phyloP scores from a whole-genome alignment of 176 grass and related monocot species.

The Musa itinerans region DNA sequence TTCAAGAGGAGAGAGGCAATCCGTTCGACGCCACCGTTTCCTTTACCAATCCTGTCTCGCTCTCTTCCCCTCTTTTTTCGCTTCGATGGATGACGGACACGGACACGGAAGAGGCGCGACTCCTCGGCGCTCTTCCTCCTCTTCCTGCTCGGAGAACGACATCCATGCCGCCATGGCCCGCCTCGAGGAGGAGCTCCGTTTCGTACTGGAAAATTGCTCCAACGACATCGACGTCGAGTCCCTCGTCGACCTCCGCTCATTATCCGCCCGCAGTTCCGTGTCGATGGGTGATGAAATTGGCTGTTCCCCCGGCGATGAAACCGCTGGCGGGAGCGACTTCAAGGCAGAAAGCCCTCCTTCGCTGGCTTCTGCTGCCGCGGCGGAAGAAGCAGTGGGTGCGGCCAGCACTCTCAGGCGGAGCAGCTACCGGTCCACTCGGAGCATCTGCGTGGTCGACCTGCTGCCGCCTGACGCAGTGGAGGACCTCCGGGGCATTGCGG shows the following conservation, averaged over 20 bases:
- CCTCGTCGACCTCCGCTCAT: conserved; percentile 38
- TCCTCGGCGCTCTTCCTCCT: conserved; percentile 10
- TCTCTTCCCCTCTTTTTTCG: too few relatives aligned
- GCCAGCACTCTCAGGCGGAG: conserved; percentile 23
- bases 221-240: conserved; percentile 51
- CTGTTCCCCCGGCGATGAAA: neutral
- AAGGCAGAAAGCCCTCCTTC: too few relatives aligned
- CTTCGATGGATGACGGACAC: too few relatives aligned
- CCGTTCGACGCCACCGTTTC: too few relatives aligned
- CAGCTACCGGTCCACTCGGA: conserved; percentile 48
- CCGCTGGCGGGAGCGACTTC: conserved; percentile 1
- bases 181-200: conserved; percentile 74
- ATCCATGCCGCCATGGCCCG: conserved; percentile 56
- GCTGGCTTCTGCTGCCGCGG: too few relatives aligned
- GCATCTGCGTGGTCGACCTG: conserved; percentile 82
- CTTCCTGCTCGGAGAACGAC: conserved; percentile 6
- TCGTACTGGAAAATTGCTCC: conserved; percentile 37
- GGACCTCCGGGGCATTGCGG: conserved; percentile 55
- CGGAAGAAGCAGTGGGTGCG: neutral
- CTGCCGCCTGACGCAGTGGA: conserved; percentile 53
- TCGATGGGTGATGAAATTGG: too few relatives aligned
- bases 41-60: too few relatives aligned
- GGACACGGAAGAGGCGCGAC: too few relatives aligned
- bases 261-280: conserved; percentile 17
- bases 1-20: too few relatives aligned